phyloP scores from a whole-genome alignment of 352 stramenopile genomes.

The Phytopythium ostracodes region DNA sequence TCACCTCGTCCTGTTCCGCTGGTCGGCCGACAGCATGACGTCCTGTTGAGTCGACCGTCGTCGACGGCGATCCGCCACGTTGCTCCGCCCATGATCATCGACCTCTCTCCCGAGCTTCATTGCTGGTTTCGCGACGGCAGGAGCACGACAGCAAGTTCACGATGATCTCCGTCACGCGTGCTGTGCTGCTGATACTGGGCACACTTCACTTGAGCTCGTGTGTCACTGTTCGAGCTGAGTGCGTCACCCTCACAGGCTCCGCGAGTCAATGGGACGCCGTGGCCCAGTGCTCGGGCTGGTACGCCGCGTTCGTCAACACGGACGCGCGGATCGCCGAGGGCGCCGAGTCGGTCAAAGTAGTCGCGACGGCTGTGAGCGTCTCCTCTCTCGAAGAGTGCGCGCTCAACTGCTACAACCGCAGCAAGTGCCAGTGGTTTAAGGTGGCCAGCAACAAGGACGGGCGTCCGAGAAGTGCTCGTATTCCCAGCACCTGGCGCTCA shows the following conservation, averaged over 20 bases:
- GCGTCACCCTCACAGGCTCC: slow-evolving; percentile 8
- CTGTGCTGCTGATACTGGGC: neutral
- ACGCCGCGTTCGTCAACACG: slow-evolving; percentile 24
- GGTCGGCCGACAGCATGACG: too few species aligned
- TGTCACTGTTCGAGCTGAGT: neutral
- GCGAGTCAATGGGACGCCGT: slow-evolving; percentile 22
- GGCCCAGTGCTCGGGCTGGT: slow-evolving; percentile 22
- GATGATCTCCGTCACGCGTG: neutral
- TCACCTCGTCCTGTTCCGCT: neutral
- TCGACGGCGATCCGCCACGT: neutral
- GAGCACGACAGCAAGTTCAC: neutral
- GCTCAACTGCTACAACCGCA: slow-evolving; percentile 22
- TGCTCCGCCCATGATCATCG: neutral
- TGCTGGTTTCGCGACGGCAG: neutral
- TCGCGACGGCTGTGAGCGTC: slow-evolving; percentile 7
- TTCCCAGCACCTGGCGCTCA: slow-evolving; percentile 25
- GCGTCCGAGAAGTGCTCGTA: slow-evolving; percentile 20
- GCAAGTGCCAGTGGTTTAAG: slow-evolving; percentile 33
- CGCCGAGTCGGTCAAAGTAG: neutral
- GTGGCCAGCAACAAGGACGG: slow-evolving; percentile 13
- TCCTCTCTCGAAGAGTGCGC: slow-evolving; percentile 21
- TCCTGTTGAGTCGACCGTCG: neutral
- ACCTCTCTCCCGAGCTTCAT: neutral
- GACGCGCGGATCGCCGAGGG: slow-evolving; percentile 13
- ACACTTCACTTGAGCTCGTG: neutral